Conservation (phyloP, 352 stramenopile genomes). For the Pythium dissotocum region DNA sequence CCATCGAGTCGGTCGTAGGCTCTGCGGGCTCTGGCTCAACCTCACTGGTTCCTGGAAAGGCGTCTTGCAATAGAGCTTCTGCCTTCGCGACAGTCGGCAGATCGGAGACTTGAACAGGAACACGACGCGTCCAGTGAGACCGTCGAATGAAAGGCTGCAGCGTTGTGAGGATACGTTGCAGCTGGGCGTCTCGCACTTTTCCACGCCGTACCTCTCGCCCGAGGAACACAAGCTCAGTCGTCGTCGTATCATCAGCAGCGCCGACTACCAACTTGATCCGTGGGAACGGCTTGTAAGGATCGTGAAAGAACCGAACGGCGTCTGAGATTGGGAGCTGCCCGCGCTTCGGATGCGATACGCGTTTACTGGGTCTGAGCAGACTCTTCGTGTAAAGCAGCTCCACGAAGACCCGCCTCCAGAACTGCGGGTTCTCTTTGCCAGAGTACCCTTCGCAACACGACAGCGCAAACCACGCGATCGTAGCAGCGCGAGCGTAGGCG, state of each 20-base stretch:
- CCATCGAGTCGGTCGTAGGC: not conserved
- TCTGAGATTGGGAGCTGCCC: not conserved
- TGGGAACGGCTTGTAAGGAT: not conserved
- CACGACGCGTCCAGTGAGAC: not conserved
- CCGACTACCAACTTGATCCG: not conserved
- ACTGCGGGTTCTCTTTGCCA: not conserved
- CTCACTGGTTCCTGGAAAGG: not conserved
- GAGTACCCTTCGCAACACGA: slow-evolving; percentile 8
- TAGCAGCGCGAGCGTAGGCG: not conserved
- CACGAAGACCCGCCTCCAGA: slow-evolving; percentile 12
- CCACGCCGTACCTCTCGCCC: not conserved
- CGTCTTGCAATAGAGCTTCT: not conserved
- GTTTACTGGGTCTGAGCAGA: not conserved
- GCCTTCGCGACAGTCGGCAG: not conserved
- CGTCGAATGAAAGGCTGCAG: not conserved
- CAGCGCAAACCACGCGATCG: slow-evolving; percentile 7
- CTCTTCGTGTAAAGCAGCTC: not conserved
- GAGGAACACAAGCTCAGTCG: not conserved
- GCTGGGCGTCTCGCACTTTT: not conserved
- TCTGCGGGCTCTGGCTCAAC: not conserved
- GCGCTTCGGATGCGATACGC: not conserved
- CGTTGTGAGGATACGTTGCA: not conserved
- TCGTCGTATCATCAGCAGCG: not conserved
- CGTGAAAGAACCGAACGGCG: not conserved
- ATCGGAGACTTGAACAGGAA: not conserved